Evolutionary conservation across 2,329 filamentous ascomycete species (phyloP), one percentile per base, ranked within the genome.

Genomic region (Alternaria brassicae): DNA sequence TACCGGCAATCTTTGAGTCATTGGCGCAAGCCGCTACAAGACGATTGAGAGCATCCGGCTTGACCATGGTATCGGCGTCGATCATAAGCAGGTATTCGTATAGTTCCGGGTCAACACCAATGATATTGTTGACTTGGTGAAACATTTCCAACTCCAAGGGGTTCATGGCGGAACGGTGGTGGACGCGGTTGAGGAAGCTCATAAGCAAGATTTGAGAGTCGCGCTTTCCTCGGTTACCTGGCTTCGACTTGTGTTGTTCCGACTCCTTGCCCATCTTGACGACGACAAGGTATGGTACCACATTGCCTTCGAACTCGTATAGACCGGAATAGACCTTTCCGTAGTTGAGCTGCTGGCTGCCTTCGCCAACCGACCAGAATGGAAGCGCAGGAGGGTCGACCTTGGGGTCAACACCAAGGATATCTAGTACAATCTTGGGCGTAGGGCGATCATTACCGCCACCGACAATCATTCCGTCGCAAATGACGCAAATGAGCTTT

Each of bases 111-210:
- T 99, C 93, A 15, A 99, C 95, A 70, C 95, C 95, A 63, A 99
- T 99, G 69, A 99, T 92, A 77, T 99, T 99, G 85, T 97, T 97
- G 82, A 99, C 92, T 78, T 99, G 95, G 75, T 99, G 95, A 83
- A 97, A 98, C 85, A 98, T 96, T 78, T 99, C 95, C 44, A 99
- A 83, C 77, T 99, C 95, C 12, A 99, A 88, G 15, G 95, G 95
- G 63, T 90, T 95, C 95, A 99, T 99, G 1, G 94, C 90, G 2
- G 91, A 84, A 63, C 93, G 91, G 79, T 98, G 92, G 77, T 99
- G 95, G 44, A 99, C 95, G 60, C 94, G 92, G 81, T 99, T 99
- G 70, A 99, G 87, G 86, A 99, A 99, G 81, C 91, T 94, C 89
- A 99, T 93, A 49, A 98, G 84, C 65, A 98, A 80, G 72, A 99